Base-by-base conservation (phyloP, 2,329 filamentous ascomycete species). In the Phyllosticta citrichinensis region DNA sequence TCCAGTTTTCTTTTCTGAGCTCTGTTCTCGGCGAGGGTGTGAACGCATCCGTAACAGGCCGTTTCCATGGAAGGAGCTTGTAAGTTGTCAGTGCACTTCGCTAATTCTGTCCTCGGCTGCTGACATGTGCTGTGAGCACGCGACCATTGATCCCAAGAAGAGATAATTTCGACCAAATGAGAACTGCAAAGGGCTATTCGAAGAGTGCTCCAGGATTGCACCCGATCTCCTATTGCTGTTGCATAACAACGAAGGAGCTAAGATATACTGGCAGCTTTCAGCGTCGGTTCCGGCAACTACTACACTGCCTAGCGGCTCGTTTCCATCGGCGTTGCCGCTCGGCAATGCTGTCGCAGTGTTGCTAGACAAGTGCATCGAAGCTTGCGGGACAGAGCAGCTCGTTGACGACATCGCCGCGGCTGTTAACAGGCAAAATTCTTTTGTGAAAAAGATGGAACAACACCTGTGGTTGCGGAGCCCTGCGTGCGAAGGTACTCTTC, bases 381-480 rank as follows among this genome's bases (percentile, higher is more conserved):
- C 17, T 19, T 20, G 10, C 14, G 55, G 57, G 52, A 35, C 2
- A 12, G 12, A 2, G 52, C 17, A 30, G 30, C 10, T 8, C 22
- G 22, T 35, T 17, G 19, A 5, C 0, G 85, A 89, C 63, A 81
- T 89, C 1, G 75, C 79, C 4, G 83, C 84, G 1, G 87, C 86
- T 0, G 83, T 88, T 2, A 76, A 87, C 65, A 78, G 87, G 0
- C 87, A 90, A 68, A 81, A 83, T 19, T 76, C 81, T 55, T 89
- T 89, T 65, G 74, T 84, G 2, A 82, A 85, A 62, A 89, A 93
- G 75, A 92, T 93, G 88, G 79, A 82, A 65, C 79, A 81, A 65
- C 83, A 92, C 55, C 87, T 91, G 73, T 93, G 88, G 89, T 76
- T 92, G 1, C 88, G 89, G 70, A 88, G 85, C 25, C 88, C 88